Evolutionary conservation across 176 grass and related monocot species (phyloP), one percentile per base, ranked within the genome.

Genomic region (Dactylis glomerata): DNA sequence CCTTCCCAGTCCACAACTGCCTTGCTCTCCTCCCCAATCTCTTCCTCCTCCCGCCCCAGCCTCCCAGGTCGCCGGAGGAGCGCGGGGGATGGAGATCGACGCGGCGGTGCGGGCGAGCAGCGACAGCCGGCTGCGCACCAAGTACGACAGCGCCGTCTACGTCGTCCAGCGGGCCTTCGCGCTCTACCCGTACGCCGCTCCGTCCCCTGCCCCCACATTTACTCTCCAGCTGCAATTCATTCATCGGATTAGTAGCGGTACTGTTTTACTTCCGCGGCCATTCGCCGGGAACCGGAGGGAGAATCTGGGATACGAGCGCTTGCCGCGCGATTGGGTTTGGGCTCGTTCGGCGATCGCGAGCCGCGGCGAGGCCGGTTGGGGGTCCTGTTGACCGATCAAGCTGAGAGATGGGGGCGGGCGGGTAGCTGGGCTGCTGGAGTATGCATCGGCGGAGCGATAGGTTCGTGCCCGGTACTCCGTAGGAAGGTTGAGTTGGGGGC

Each of bases 151-250:
- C 86, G 91, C 96, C 42, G 91, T 99, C 74, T 96, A 99, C 85
- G 96, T 99, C 73, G 91, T 94, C 70, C 93, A 96, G 86, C 90
- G 96, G 40, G 93, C 96, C 78, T 99, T 99, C 75, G 91, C 96
- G 75, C 96, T 99, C 50, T 99, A 99, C 91, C 81, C 85, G 96
- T 98, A 75, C 44, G 80, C n/a, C n/a, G 50, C 62, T 26, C 26
- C 13, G 56, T 11, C 56, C 19, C 22, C 19, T 5, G 11, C 31
- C n/a, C 20, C 8, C 14, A 31, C 12, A 45, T 32, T 71, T 54
- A 7, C 54, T 44, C 26, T 5, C 15, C 9, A 28, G 57, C 65
- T 72, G 47, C 19, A 44, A 31, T 45, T 32, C 76, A 71, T 71
- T 42, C 33, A n/a, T n/a, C n/a, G n/a, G 65, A 66, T 36, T 36